Evolutionary conservation across 177 flowering plant genomes (phyloP).

Genomic region (Tripterygium wilfordii): DNA sequence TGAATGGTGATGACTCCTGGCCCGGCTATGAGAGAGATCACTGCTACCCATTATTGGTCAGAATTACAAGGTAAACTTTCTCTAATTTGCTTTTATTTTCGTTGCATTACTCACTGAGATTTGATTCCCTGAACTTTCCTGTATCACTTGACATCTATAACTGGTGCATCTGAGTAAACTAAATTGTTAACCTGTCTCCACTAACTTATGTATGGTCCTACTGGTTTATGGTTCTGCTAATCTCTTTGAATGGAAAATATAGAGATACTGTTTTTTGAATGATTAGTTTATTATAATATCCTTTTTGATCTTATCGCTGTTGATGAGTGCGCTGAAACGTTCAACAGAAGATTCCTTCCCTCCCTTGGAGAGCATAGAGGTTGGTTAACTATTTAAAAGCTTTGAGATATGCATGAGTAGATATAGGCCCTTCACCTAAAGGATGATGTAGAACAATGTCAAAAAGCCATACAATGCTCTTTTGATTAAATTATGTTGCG

Average conservation of each 20-base stretch:
- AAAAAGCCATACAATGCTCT: conserved; percentile 18
- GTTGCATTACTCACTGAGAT: not conserved
- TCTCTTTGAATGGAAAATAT: conserved; percentile 3
- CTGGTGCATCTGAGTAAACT: not conserved
- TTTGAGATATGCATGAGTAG: conserved; percentile 17
- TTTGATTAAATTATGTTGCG: conserved; percentile 15
- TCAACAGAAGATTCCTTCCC: conserved; percentile 34
- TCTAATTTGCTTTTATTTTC: not conserved
- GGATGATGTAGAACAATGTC: conserved; percentile 16
- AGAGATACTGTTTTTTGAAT: not conserved
- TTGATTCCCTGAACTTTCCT: not conserved
- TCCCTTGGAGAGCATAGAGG: conserved; percentile 9
- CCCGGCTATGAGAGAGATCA: conserved; percentile 78
- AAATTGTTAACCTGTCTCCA: not conserved
- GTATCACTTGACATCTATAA: not conserved
- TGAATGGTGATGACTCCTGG: conserved; percentile 56
- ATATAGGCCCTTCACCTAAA: conserved; percentile 20
- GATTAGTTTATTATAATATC: conserved; percentile 13
- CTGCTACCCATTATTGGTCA: conserved; percentile 75
- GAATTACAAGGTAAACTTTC: conserved; percentile 45
- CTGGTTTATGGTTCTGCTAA: conserved; percentile 5
- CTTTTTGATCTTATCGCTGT: conserved; percentile 13
- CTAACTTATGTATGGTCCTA: conserved; percentile 6
- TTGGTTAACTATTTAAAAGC: conserved; percentile 3
- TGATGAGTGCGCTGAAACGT: conserved; percentile 23